Percentiles rank a stretch among this genome's conserved stretches.
Evolutionary conservation across 2,329 filamentous ascomycete genomes (phyloP).

Genomic region (Exophiala xenobiotica): DNA sequence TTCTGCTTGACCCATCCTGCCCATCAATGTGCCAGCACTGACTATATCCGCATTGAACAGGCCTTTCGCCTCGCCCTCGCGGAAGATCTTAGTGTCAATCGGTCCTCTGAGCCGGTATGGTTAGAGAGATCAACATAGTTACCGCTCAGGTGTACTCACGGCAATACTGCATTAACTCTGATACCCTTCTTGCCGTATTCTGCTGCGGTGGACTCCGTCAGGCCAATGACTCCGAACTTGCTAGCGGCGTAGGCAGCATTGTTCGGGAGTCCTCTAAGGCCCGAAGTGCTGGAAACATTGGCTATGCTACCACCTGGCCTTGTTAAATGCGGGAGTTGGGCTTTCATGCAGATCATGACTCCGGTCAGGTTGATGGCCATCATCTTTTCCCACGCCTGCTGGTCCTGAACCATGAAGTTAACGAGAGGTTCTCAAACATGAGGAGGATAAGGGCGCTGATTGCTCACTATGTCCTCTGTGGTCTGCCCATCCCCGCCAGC

Average conservation of each 20-base stretch:
- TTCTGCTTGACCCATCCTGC: conserved; percentile 18
- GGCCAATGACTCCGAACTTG: conserved; percentile 46
- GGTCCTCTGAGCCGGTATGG: conserved; percentile 6
- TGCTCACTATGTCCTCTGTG: conserved; percentile 13
- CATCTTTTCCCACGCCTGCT: conserved; percentile 16
- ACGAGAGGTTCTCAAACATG: background rate
- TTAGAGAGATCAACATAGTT: background rate
- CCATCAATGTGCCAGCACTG: conserved; percentile 14
- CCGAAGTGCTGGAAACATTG: conserved; percentile 44
- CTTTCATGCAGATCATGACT: conserved; percentile 41
- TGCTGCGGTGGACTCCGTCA: conserved; percentile 42
- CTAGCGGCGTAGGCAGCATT: conserved; percentile 45
- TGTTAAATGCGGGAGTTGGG: conserved; percentile 42
- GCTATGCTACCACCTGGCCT: conserved; percentile 39
- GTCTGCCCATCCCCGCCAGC: conserved; percentile 9
- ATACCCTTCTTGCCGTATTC: conserved; percentile 36
- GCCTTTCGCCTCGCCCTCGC: conserved; percentile 16
- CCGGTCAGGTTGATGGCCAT: conserved; percentile 44
- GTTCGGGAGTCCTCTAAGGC: conserved; percentile 36
- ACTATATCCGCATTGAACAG: conserved; percentile 14
- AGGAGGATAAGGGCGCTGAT: no score
- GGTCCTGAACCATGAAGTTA: conserved; percentile 1
- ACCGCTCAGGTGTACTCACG: conserved; percentile 23
- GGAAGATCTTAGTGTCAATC: conserved; percentile 20
- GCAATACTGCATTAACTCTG: conserved; percentile 38